Evolutionary conservation across 192 early-diverging fungal genomes (phyloP), one percentile per base, ranked within the genome.

Genomic region (Pilaira anomala): DNA sequence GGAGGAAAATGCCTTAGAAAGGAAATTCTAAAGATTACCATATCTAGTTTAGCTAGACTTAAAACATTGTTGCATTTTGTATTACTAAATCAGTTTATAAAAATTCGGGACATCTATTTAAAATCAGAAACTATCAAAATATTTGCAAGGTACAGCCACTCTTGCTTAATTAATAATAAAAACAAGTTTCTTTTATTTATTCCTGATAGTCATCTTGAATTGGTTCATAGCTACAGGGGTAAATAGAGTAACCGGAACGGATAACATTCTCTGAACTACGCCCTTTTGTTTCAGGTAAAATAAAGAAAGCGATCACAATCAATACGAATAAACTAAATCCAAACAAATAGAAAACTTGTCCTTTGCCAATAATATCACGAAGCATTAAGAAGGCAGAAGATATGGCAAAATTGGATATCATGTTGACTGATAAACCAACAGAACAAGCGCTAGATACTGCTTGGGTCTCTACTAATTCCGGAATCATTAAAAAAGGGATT

Each of bases 401-500:
- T 9, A 91, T 83, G 6, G 79, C 29, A 69, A 91, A 91, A 39
- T 87, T 85, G 24, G 77, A 72, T 24, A 80, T 76, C 72, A 85
- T 86, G 71, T 90, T 91, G 28, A 82, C 59, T 1, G 87, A 78
- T 14, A 88, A 63, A 2, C 83, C 87, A 61, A 88, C 59, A 2
- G 87, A 83, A 21, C 80, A 78, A 1, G 88, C 87, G 60, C 81
- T 84, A 18, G 86, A 84, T 4, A 84, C 79, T 0, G 80, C 88
- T 19, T 72, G 70, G 19, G 86, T 88, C n/a, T 88, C 88, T 1
- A 91, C 82, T 13, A 91, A 61, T 73, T 91, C 90, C 14, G 88
- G 85, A 6, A 85, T 83, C 16, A 87, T 85, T 26, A 91, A 60
- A 46, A 89, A 96, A 2, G 94, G 90, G 55, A 96, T 91, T n/a